These are phyloP conservation scores for Kalanchoe fedtschenkoi DNA, from an alignment of 164 flowering plant genomes.

Conservation along the genomic window DNA sequence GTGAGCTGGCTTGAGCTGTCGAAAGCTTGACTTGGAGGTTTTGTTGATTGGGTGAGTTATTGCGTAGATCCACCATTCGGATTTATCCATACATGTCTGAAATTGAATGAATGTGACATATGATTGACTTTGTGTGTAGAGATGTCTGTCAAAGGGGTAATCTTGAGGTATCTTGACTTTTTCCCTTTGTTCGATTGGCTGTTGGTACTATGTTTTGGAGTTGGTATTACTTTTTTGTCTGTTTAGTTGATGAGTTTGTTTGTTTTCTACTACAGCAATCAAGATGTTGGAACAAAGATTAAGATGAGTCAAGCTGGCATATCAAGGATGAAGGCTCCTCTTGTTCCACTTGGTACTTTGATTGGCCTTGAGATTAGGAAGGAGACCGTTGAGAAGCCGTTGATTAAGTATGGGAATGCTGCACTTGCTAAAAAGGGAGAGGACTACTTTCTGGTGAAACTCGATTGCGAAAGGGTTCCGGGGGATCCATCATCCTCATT, in stretches of 20 bases:
- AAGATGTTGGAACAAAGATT: constrained; percentile 7
- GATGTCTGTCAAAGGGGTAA: neutral
- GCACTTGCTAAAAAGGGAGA: constrained; percentile 7
- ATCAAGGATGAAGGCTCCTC: constrained; percentile 4
- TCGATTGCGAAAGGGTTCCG: constrained; percentile 2
- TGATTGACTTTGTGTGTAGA: neutral
- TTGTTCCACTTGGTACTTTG: constrained; percentile 1
- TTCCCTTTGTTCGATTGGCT: neutral
- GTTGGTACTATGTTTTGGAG: too few species aligned
- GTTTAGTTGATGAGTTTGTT: neutral
- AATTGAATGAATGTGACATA: neutral
- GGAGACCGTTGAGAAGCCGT: constrained; percentile 3
- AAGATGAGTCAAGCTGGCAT: constrained; percentile 6
- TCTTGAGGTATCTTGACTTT: neutral
- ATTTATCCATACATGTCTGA: neutral
- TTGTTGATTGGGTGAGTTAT: neutral
- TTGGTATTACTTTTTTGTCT: neutral
- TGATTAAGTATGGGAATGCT: constrained; percentile 8
- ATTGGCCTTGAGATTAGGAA: constrained; percentile 6
- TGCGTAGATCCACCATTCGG: neutral
- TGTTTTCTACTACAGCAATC: neutral
- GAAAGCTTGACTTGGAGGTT: neutral
- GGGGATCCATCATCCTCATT: constrained; percentile 6
- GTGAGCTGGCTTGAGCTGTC: neutral
- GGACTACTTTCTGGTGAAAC: constrained; percentile 6